Evolutionary conservation across 192 early-diverging fungal species (phyloP).

Genomic region (Coemansia erecta): DNA sequence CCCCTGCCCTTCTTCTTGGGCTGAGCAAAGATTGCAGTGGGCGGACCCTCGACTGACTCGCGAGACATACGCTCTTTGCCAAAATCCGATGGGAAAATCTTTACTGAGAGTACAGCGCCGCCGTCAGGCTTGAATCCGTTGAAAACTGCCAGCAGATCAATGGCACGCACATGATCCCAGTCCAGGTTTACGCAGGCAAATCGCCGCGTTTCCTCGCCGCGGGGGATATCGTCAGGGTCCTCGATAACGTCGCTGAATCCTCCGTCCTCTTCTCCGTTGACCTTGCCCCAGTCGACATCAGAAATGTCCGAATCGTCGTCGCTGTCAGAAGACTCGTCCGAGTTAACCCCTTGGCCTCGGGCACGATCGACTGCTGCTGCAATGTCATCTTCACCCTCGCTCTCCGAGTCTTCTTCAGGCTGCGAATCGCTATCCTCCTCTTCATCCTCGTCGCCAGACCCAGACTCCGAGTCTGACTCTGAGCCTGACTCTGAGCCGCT

Average conservation of each 20-base stretch:
- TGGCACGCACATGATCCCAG: constrained; percentile 89
- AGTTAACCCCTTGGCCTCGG: constrained; percentile 73
- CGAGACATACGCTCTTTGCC: constrained; percentile 66
- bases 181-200: constrained; percentile 92
- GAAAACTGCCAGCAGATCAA: constrained; percentile 84
- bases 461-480: not conserved
- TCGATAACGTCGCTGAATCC: constrained; percentile 58
- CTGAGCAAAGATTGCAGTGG: constrained; percentile 36
- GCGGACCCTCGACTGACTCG: constrained; percentile 45
- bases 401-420: constrained; percentile 8
- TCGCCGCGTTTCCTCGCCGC: constrained; percentile 63
- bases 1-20: constrained; percentile 23
- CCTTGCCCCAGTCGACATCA: constrained; percentile 31
- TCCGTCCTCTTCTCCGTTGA: constrained; percentile 32
- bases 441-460: constrained; percentile 12
- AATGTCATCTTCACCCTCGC: constrained; percentile 12
- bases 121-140: constrained; percentile 75
- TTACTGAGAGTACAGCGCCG: constrained; percentile 70
- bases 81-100: constrained; percentile 77
- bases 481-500: constrained; percentile 41
- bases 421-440: constrained; percentile 11
- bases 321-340: constrained; percentile 35
- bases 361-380: constrained; percentile 62
- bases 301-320: constrained; percentile 37
- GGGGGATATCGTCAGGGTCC: constrained; percentile 56